These are phyloP conservation scores for Chlamydomonas reinhardtii DNA, from an alignment of 163 green algal species.

Conservation along the genomic window DNA sequence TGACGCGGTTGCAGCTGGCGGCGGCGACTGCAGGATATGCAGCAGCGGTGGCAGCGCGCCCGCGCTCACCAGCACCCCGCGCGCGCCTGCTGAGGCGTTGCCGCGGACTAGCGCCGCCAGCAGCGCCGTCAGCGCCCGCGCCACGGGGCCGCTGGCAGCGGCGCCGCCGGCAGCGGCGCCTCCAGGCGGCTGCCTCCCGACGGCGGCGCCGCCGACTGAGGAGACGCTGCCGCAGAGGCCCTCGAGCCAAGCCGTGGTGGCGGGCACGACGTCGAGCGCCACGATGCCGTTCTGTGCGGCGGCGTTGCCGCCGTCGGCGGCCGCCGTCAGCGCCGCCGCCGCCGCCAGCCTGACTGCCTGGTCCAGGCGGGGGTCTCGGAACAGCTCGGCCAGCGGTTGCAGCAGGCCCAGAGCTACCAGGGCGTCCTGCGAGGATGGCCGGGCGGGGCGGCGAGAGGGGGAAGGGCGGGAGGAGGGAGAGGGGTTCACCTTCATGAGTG, in stretches of 20 bases:
- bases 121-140: constrained; percentile 12
- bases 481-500: too few species aligned
- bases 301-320: not conserved
- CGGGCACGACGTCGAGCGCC: not conserved
- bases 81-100: not conserved
- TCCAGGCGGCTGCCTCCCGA: too few species aligned
- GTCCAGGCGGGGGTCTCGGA: not conserved
- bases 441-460: too few species aligned
- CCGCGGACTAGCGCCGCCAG: constrained; percentile 31
- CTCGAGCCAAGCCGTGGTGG: constrained; percentile 7
- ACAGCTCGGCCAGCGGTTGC: not conserved
- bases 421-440: constrained; percentile 2
- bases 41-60: constrained; percentile 60
- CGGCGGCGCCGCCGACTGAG: not conserved
- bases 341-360: not conserved
- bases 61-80: constrained; percentile 17
- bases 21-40: constrained; percentile 45
- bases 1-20: constrained; percentile 17
- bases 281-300: not conserved
- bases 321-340: constrained; percentile 4
- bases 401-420: constrained; percentile 5
- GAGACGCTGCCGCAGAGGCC: not conserved
- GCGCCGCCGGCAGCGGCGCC: not conserved
- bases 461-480: too few species aligned
- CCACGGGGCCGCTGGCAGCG: not conserved